These are phyloP conservation scores for Xylariaceae sp. DNA, from an alignment of 2,329 filamentous ascomycete species.

Conservation along the genomic window DNA sequence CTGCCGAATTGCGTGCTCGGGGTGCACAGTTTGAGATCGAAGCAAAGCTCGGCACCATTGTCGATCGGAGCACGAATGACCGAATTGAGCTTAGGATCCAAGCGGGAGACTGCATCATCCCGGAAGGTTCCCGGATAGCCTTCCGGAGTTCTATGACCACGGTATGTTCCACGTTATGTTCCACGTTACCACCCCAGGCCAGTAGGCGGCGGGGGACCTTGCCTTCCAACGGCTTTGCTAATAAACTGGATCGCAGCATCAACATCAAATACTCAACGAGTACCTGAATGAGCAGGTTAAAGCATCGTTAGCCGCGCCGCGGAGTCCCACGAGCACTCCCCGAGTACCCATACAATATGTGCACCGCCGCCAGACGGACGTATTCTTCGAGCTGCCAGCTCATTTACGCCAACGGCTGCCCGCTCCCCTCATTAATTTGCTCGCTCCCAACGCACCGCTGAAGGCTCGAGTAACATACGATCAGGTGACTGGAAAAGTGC, in stretches of 20 bases:
- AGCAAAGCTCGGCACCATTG: constrained; percentile 81
- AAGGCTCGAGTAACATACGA: constrained; percentile 73
- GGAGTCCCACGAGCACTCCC: constrained; percentile 42
- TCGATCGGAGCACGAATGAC: constrained; percentile 65
- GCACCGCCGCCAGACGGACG: constrained; percentile 77
- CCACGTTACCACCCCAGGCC: neutral
- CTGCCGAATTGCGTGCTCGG: constrained; percentile 56
- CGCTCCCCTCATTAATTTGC: constrained; percentile 55
- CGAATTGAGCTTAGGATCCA: constrained; percentile 61
- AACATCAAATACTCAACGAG: constrained; percentile 79
- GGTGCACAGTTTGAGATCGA: constrained; percentile 85
- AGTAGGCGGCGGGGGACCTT: neutral
- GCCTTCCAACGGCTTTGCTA: neutral
- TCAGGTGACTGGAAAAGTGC: constrained; percentile 61
- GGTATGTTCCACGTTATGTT: constrained; percentile 45
- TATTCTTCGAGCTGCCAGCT: constrained; percentile 70
- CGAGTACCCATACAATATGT: constrained; percentile 69
- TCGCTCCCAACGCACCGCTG: constrained; percentile 51
- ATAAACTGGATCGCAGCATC: constrained; percentile 45
- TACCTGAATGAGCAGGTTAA: constrained; percentile 70
- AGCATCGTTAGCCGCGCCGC: constrained; percentile 48
- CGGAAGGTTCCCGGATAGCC: constrained; percentile 53
- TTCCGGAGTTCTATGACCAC: constrained; percentile 91
- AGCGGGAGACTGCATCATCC: constrained; percentile 64
- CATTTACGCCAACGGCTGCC: constrained; percentile 57